Base-by-base conservation (phyloP, 441 rosid species). In the Pelargonium myrrhifolium region DNA sequence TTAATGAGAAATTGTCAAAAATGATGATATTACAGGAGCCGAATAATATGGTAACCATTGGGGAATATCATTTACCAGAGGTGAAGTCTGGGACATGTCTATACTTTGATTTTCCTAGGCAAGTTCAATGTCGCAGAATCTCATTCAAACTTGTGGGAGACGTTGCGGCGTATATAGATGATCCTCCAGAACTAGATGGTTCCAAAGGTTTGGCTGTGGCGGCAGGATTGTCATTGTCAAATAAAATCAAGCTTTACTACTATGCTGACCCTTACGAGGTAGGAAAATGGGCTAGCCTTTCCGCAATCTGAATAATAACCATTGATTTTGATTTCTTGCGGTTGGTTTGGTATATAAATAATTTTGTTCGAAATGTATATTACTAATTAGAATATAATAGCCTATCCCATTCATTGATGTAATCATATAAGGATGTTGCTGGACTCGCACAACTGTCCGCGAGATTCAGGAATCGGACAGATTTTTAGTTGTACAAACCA, bases 231-330 rank as follows among this genome's bases (percentile, higher is more conserved):
- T 88, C 99, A 15, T 76, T 91, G 71, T 76, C 85, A 12, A 89
- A 73, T 67, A 83, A 90, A 80, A 75, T 89, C 45, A 91, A 91
- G 84, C 75, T 88, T 31, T 88, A 86, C 71, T 83, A 94, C 80
- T 84, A 79, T 61, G 89, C 87, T 0, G 92, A 94, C 81, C 96
- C 96, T 22, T 80, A 82, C 26, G 97, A 94, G 62, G 83, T 88
- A 11, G 99, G 97, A 65, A 94, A 87, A 79, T 94, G 99, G 99
- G 94, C 91, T 66, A 88, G 86, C 64, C 93, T 91, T 65, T 86
- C 97, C 0, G 77, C 78, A 45, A 80, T 80, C 63, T 93, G 83
- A 88, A 60, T 8, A 43, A 10, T 10, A 49, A 49, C 2, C 5
- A 20, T 49, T 0, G 55, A 12, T 14, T 49, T 49, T 49, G 55